Base-by-base conservation (phyloP, 2,329 filamentous ascomycete species). In the Fulvia fulva region DNA sequence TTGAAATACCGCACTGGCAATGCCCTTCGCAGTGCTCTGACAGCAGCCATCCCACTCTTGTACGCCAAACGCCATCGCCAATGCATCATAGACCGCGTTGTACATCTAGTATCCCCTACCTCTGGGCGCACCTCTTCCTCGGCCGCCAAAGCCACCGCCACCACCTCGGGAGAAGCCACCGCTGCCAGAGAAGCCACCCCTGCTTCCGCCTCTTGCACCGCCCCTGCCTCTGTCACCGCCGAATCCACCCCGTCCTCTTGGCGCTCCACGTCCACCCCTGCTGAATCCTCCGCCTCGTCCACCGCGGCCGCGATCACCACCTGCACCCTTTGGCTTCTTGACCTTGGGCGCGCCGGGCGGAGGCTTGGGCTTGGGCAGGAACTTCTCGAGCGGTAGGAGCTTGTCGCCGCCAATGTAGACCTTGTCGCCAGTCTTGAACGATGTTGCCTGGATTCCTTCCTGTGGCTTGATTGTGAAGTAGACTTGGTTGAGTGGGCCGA, bases 401-500 rank as follows among this genome's bases (percentile, higher is more conserved):
- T 97, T 99, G 80, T 97, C 94, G 71, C 87, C 66, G 22, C 66
- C 66, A 63, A 99, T 96, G 81, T 87, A 99, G 79, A 99, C 95
- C 80, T 95, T 96, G 82, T 97, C 94, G 73, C 94, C 94, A 63
- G 87, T 78, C 81, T 97, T 96, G 87, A 97, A 99, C 37, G 89
- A 94, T 60, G 87, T 85, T 63, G 94, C 91, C 77, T 96, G 89
- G 75, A 99, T 97, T 69, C 94, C 94, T 75, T 97, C 93, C 74
- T 91, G 87, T 55, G 93, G 92, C 81, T 97, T 97, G 77, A 99
- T 89, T 71, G 93, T 97, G 83, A 99, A 99, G 82, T 89, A 96
- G 71, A 97, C 90, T 78, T 97, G 89, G 83, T 96, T 97, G 77
- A 99, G 90, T 64, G 94, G 93, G 58, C 94, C 94, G 68, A 99